Percentiles rank a stretch among this genome's conserved stretches.
Evolutionary conservation across 1,284 basidiomycete species (phyloP).

Genomic region (Leucoagaricus sp.): DNA sequence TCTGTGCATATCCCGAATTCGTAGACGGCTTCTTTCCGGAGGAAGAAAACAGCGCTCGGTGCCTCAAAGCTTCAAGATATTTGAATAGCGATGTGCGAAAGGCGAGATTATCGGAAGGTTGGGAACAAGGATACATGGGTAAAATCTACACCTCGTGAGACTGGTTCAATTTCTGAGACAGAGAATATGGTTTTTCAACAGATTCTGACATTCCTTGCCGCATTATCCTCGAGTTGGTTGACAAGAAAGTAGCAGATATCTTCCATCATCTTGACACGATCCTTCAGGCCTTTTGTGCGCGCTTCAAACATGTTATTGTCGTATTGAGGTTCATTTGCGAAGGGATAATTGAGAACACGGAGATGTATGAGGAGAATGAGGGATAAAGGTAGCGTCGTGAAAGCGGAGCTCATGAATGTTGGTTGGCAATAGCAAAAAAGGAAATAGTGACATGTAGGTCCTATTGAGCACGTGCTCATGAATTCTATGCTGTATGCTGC

Average conservation of each 20-base stretch:
- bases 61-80: slow-evolving; percentile 48
- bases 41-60: slow-evolving; percentile 34
- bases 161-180: not conserved
- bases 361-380: slow-evolving; percentile 50
- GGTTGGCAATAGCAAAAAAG: too few species aligned
- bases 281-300: slow-evolving; percentile 43
- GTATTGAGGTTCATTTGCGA: slow-evolving; percentile 45
- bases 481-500: too few species aligned
- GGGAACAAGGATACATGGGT: slow-evolving; percentile 48
- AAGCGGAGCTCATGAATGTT: not conserved
- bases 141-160: slow-evolving; percentile 39
- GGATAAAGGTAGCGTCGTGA: slow-evolving; percentile 12
- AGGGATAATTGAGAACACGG: slow-evolving; percentile 48
- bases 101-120: slow-evolving; percentile 48
- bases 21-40: slow-evolving; percentile 18
- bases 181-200: not conserved
- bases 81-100: slow-evolving; percentile 52
- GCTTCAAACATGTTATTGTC: slow-evolving; percentile 49
- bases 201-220: slow-evolving; percentile 36
- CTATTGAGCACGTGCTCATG: not conserved
- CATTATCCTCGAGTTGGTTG: slow-evolving; percentile 38
- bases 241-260: slow-evolving; percentile 53
- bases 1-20: slow-evolving; percentile 5
- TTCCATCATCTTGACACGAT: slow-evolving; percentile 52
- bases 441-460: not conserved